Base-by-base conservation (phyloP, 225 moss, liverwort and hornwort genomes). In the Physcomitrellopsis africana region DNA sequence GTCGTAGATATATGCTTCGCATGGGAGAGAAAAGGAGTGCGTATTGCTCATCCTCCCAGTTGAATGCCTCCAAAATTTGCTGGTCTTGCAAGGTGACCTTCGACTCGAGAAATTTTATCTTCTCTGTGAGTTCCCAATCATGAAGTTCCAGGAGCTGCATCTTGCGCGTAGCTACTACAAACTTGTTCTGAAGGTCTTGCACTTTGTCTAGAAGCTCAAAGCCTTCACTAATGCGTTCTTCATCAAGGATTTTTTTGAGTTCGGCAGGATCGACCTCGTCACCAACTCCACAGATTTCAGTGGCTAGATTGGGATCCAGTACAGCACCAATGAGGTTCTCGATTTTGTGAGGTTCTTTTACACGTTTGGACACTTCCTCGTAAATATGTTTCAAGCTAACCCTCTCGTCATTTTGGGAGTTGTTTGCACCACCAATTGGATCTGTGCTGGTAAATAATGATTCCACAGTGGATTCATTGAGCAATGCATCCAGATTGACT, bases 111-210 rank as follows among this genome's bases (percentile, higher is more conserved):
- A 78, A 19, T 68, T 69, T 71, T 62, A 88, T 78, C 77, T 82
- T 85, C 61, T 82, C 68, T 1, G 77, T 80, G 22, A 88, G 65
- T 18, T 88, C 82, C 75, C 77, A 78, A 16, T 77, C 23, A 11
- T 61, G 57, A 13, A 84, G 77, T 45, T 82, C 75, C 11, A 82
- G 46, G 43, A 78, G 49, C 41, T 78, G 67, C 8, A 75, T 78
- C 69, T 70, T 85, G 49, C 59, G 59, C 24, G 72, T 65, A 2
- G 80, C 69, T 7, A 74, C 5, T 4, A 61, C 72, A 20, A 51
- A 72, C 47, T 80, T 73, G 47, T 76, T 69, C 1, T 77, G 71
- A 27, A 82, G 73, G 13, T 57, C 80, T 42, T 85, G 68, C 44
- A 85, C 72, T 66, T 76, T 75, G 55, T 62, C 76, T 19, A 77